A percentile compares a stretch with the other conserved stretches of the same genome.
Evolutionary conservation across 176 grass and related monocot species (phyloP).

Genomic region (Avena sativa): DNA sequence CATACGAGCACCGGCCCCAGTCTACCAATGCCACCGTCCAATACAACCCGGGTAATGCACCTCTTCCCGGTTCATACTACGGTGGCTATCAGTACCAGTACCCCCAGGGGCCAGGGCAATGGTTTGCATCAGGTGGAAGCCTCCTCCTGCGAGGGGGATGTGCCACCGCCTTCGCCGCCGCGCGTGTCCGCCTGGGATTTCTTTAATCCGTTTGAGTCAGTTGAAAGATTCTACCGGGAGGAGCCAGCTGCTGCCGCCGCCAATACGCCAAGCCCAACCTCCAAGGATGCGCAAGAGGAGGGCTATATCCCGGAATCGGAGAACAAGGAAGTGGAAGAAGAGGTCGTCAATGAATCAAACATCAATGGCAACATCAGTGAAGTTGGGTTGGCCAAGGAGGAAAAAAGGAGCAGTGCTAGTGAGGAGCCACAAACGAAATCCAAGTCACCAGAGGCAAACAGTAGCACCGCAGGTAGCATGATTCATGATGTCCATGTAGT

Average conservation of each 20-base stretch:
- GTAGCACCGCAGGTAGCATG: not conserved
- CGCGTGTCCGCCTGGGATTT: slow-evolving; percentile 70
- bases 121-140: slow-evolving; percentile 23
- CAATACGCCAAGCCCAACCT: slow-evolving; percentile 37
- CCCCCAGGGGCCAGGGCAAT: slow-evolving; percentile 23
- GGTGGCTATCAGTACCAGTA: slow-evolving; percentile 40
- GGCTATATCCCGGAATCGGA: slow-evolving; percentile 62
- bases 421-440: slow-evolving; percentile 45
- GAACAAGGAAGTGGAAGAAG: slow-evolving; percentile 41
- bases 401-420: not conserved
- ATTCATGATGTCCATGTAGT: slow-evolving; percentile 54
- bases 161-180: slow-evolving; percentile 56
- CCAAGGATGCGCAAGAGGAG: slow-evolving; percentile 49
- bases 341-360: slow-evolving; percentile 47
- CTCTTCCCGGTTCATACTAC: slow-evolving; percentile 21
- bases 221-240: slow-evolving; percentile 53
- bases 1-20: slow-evolving; percentile 42
- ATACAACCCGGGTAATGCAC: slow-evolving; percentile 21
- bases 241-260: not conserved
- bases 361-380: slow-evolving; percentile 19
- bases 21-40: slow-evolving; percentile 34
- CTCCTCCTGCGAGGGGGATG: slow-evolving; percentile 19
- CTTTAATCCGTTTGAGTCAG: slow-evolving; percentile 67
- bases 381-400: slow-evolving; percentile 37
- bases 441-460: slow-evolving; percentile 34